These are phyloP conservation scores for Wickerhamomyces pijperi DNA, from an alignment of 805 yeast species.

Conservation along the genomic window DNA sequence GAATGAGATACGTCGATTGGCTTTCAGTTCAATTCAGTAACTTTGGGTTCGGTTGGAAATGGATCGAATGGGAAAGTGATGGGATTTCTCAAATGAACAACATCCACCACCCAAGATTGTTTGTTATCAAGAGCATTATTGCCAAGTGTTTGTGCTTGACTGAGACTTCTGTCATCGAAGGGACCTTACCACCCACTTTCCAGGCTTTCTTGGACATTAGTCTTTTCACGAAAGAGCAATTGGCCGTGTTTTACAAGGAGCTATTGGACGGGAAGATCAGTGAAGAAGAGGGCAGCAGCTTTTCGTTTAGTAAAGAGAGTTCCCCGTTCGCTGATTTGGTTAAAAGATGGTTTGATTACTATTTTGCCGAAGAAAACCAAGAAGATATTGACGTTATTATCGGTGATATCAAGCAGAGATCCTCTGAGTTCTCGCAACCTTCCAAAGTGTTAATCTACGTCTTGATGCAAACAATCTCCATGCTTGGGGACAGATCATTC, in stretches of 20 bases:
- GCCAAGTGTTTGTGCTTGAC: constrained; percentile 77
- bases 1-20: constrained; percentile 75
- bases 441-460: constrained; percentile 44
- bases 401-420: constrained; percentile 19
- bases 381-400: constrained; percentile 21
- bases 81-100: constrained; percentile 26
- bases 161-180: too few relatives aligned
- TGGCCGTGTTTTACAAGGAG: constrained; percentile 26
- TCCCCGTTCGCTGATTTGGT: constrained; percentile 26
- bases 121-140: constrained; percentile 67
- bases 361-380: too few relatives aligned
- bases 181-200: constrained; percentile 57
- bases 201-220: constrained; percentile 34
- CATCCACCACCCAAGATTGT: constrained; percentile 58
- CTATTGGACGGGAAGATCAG: constrained; percentile 20
- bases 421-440: constrained; percentile 22
- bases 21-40: constrained; percentile 86
- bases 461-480: constrained; percentile 61
- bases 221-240: constrained; percentile 22
- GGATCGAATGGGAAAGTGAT: constrained; percentile 85
- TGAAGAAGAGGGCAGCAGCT: constrained; percentile 11
- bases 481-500: constrained; percentile 80
- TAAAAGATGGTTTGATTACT: constrained; percentile 24
- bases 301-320: constrained; percentile 26
- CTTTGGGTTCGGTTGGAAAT: constrained; percentile 93